Base-by-base conservation (phyloP, 331 rosid species). In the Prunus yedoensis region DNA sequence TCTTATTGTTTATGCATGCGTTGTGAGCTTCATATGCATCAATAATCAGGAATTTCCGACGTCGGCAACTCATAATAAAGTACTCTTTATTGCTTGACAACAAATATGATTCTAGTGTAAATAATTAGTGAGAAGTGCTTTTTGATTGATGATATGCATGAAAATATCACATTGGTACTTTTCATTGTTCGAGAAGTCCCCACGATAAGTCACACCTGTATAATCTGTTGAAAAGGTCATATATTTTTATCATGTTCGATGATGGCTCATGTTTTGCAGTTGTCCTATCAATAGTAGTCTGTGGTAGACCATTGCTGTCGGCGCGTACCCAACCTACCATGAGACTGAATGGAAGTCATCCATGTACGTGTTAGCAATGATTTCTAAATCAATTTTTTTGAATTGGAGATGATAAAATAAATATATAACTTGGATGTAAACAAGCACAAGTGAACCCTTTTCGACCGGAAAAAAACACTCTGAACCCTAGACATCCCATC, bases 301-400 rank as follows among this genome's bases (percentile, higher is more conserved):
- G 0, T 73, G 77, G 57, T 58, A 73, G 45, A 58, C 57, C 28
- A 43, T 58, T 56, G 45, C 68, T 17, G 57, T 73, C 68, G 18
- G 43, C 27, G 6, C 67, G 17, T 16, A 64, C 69, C 30, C 43
- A 27, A 30, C 28, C 68, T 17, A n/a, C n/a, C n/a, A n/a, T n/a
- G n/a, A n/a, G n/a, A n/a, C n/a, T n/a, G n/a, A 5, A 6, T 6
- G 2, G 2, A 38, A 1, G 9, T 38, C 9, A 38, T 38, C 0
- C 43, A 7, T 38, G 2, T 4, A 1, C 41, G 8, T 35, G 41
- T 35, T 1, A 35, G 0, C 41, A 5, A 35, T 3, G 8, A 5
- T 35, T 35, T 35, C 7, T 35, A 1, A 35, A 35, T 53, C 58
- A 18, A 6, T 7, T 7, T 6, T 52, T 51, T 53, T 53, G 18